phyloP scores from a whole-genome alignment of 2,329 filamentous ascomycete species.

The Fusarium sp. region DNA sequence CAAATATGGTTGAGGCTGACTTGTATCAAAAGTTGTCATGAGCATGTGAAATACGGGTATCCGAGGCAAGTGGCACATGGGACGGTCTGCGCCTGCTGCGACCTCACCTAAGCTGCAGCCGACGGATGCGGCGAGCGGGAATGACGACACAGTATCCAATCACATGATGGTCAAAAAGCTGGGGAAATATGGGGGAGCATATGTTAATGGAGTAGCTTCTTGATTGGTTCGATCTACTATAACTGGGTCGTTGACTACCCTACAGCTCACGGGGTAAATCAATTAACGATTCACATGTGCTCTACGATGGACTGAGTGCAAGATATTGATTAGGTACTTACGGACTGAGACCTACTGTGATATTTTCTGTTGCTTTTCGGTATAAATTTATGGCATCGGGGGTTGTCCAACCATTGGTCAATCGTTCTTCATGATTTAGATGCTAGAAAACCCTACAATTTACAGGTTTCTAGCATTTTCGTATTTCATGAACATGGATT shows the following conservation, averaged over 20 bases:
- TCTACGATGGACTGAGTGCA: background rate
- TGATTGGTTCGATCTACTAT: constrained; percentile 10
- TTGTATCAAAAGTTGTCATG: constrained; percentile 20
- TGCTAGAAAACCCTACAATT: too few species aligned
- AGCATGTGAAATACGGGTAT: constrained; percentile 43
- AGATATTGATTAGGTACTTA: background rate
- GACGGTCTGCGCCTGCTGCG: constrained; percentile 20
- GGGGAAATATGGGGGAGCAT: constrained; percentile 39
- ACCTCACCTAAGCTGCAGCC: constrained; percentile 33
- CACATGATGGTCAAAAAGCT: constrained; percentile 42
- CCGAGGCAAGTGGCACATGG: constrained; percentile 44
- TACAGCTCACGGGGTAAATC: background rate
- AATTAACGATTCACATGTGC: background rate
- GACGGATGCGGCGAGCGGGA: constrained; percentile 40
- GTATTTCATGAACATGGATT: fast-evolving
- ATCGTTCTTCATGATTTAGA: too few species aligned
- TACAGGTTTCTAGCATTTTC: fast-evolving
- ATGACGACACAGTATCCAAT: constrained; percentile 41
- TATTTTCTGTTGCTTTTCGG: background rate
- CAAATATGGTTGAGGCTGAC: constrained; percentile 20
- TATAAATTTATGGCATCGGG: fast-evolving
- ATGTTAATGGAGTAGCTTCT: background rate
- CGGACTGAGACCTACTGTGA: background rate
- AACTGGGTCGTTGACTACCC: background rate
- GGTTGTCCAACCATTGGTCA: too few species aligned